These are phyloP conservation scores for Margaritispora aquatica DNA, from an alignment of 495 filamentous ascomycete genomes.

Conservation along the genomic window DNA sequence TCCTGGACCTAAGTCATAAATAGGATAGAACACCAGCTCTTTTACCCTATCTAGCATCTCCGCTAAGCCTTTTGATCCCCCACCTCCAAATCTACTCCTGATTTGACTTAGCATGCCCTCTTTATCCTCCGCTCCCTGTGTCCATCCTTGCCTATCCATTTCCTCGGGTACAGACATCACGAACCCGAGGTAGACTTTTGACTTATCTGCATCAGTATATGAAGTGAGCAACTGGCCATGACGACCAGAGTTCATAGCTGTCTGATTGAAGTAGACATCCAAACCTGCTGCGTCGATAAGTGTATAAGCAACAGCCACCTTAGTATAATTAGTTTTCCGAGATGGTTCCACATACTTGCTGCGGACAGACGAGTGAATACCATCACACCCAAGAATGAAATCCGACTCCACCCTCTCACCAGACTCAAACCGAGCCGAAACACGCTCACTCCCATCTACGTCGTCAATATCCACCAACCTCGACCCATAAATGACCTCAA, in stretches of 20 bases:
- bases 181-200: conserved; percentile 49
- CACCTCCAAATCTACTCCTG: conserved; percentile 37
- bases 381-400: conserved; percentile 55
- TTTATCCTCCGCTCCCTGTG: conserved; percentile 32
- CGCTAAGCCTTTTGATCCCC: conserved; percentile 37
- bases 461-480: conserved; percentile 21
- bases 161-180: conserved; percentile 44
- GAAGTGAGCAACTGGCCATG: conserved; percentile 47
- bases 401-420: conserved; percentile 41
- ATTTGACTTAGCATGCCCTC: conserved; percentile 37
- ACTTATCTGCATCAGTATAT: conserved; percentile 42
- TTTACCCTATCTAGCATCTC: conserved; percentile 40
- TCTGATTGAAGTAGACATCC: conserved; percentile 23
- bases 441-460: conserved; percentile 23
- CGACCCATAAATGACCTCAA: conserved; percentile 30
- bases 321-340: conserved; percentile 45
- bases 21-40: conserved; percentile 55
- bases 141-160: conserved; percentile 43
- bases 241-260: conserved; percentile 35
- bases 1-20: conserved; percentile 46
- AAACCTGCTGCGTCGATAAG: conserved; percentile 30
- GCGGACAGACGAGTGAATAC: conserved; percentile 52
- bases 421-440: conserved; percentile 44
- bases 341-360: conserved; percentile 44
- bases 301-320: conserved; percentile 48